These are phyloP conservation scores for Aspergillus puulaauensis DNA, from an alignment of 2,329 filamentous ascomycete species.

Conservation along the genomic window DNA sequence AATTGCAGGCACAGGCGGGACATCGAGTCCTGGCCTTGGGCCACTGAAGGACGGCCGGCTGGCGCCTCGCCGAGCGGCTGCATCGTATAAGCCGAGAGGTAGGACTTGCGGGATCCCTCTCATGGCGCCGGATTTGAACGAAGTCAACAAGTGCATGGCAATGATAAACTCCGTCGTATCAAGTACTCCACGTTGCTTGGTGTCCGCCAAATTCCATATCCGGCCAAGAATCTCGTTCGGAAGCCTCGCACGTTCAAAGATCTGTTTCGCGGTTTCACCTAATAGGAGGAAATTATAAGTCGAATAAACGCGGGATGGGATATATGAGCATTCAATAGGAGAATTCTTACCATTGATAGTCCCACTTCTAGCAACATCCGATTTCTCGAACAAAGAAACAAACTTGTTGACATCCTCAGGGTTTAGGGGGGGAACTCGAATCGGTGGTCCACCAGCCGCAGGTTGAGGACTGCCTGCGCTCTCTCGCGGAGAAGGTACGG, in stretches of 20 bases:
- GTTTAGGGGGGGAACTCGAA: constrained; percentile 84
- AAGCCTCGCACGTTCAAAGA: constrained; percentile 89
- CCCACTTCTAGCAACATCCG: constrained; percentile 68
- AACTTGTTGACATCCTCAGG: constrained; percentile 91
- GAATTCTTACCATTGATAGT: constrained; percentile 63
- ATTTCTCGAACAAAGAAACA: constrained; percentile 84
- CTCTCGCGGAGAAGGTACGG: constrained; percentile 51
- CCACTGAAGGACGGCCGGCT: constrained; percentile 50
- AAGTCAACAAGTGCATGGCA: constrained; percentile 94
- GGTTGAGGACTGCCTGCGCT: constrained; percentile 44
- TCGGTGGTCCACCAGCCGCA: constrained; percentile 61
- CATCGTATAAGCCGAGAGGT: constrained; percentile 85
- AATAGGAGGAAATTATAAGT: constrained; percentile 7
- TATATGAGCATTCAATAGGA: background rate
- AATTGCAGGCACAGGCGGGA: constrained; percentile 64
- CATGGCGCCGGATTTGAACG: constrained; percentile 80
- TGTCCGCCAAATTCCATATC: constrained; percentile 95
- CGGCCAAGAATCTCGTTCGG: constrained; percentile 88
- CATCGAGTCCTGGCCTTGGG: constrained; percentile 49
- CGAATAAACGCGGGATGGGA: constrained; percentile 6
- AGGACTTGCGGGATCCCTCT: constrained; percentile 76
- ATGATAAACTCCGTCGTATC: constrained; percentile 93
- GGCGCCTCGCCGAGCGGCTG: constrained; percentile 69
- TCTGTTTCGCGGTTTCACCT: constrained; percentile 85
- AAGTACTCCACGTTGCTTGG: constrained; percentile 84